Percentiles rank a stretch among this genome's conserved stretches.
Evolutionary conservation across 2,329 filamentous ascomycete genomes (phyloP).

Genomic region (Aspergillus carbonarius): DNA sequence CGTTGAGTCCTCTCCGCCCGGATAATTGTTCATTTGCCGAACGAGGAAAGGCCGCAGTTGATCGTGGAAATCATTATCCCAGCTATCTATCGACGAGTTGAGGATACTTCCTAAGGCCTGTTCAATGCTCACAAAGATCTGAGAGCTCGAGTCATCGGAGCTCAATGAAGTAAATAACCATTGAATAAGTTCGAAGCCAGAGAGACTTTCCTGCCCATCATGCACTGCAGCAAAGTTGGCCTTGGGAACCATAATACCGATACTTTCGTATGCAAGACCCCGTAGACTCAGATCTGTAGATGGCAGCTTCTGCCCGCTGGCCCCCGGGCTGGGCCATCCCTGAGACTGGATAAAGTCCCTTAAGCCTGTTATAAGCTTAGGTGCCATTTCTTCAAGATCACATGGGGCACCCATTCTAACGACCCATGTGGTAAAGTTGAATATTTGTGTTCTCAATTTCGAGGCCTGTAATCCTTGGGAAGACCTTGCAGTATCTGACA

Average conservation of each 20-base stretch:
- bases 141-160: constrained; percentile 71
- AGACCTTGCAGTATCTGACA: constrained; percentile 42
- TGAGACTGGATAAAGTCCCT: constrained; percentile 73
- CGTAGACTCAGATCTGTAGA: constrained; percentile 66
- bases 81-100: constrained; percentile 54
- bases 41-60: constrained; percentile 61
- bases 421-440: constrained; percentile 84
- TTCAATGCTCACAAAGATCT: constrained; percentile 82
- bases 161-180: constrained; percentile 85
- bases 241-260: constrained; percentile 69
- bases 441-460: constrained; percentile 78
- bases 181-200: constrained; percentile 56
- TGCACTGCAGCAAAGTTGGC: constrained; percentile 38
- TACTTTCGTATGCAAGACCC: constrained; percentile 83
- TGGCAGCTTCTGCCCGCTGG: constrained; percentile 53
- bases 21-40: constrained; percentile 61
- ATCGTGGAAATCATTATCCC: constrained; percentile 43
- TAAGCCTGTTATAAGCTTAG: constrained; percentile 66
- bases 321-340: constrained; percentile 72
- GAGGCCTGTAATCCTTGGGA: constrained; percentile 68
- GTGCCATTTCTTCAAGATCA: constrained; percentile 65
- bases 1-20: constrained; percentile 38
- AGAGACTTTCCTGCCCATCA: constrained; percentile 35
- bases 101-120: constrained; percentile 78
- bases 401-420: constrained; percentile 67